Percentiles rank a stretch among this genome's conserved stretches.
Evolutionary conservation across 441 rosid species (phyloP).

Genomic region (Populus hybrid): DNA sequence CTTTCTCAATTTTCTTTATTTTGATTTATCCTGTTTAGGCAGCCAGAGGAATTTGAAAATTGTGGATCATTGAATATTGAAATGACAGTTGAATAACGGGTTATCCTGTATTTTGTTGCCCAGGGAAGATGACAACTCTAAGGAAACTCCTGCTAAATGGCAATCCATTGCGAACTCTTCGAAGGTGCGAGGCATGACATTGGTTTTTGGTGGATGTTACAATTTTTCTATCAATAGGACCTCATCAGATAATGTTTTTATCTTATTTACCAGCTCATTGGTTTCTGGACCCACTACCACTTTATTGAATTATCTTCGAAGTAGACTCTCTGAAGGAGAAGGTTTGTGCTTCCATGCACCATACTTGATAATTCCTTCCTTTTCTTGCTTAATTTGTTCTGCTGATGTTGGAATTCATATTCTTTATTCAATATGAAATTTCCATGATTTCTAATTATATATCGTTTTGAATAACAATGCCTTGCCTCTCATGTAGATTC

Average conservation of each 20-base stretch:
- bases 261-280: conserved; percentile 54
- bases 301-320: conserved; percentile 74
- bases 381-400: conserved; percentile 4
- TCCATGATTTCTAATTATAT: background rate
- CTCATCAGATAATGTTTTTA: conserved; percentile 10
- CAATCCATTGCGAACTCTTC: conserved; percentile 83
- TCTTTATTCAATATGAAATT: background rate
- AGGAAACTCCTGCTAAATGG: conserved; percentile 78
- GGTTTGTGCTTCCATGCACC: conserved; percentile 36
- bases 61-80: background rate
- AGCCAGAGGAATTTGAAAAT: background rate
- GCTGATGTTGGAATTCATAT: background rate
- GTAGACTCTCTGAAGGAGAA: conserved; percentile 76
- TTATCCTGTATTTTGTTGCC: conserved; percentile 15
- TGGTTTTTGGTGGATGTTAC: conserved; percentile 16
- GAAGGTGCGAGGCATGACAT: conserved; percentile 53
- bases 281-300: conserved; percentile 91
- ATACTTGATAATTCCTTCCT: background rate
- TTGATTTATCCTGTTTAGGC: background rate
- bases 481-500: conserved; percentile 38
- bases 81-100: background rate
- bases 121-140: conserved; percentile 83
- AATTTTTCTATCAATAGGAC: conserved; percentile 16
- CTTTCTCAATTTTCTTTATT: background rate
- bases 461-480: background rate